Conservation (phyloP, 192 early-diverging fungal genomes). For the Gryganskiella cystojenkinii region DNA sequence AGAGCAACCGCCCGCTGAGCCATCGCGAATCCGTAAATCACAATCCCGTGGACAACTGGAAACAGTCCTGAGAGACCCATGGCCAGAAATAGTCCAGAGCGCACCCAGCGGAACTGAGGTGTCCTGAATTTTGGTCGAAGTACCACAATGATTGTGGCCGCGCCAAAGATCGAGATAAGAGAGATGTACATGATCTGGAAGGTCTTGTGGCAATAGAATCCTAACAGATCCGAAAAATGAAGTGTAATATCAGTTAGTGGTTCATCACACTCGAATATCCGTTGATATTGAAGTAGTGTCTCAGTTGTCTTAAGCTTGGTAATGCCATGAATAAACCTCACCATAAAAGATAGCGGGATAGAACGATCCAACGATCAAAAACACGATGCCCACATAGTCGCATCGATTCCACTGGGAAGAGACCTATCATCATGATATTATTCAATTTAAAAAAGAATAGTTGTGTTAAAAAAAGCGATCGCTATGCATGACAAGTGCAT, state of each 20-base stretch:
- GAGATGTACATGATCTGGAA: constrained; percentile 66
- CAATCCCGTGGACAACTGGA: constrained; percentile 75
- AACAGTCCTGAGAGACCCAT: constrained; percentile 82
- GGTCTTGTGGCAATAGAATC: constrained; percentile 58
- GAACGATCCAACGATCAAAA: constrained; percentile 77
- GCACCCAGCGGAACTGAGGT: constrained; percentile 82
- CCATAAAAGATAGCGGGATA: constrained; percentile 65
- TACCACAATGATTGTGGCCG: constrained; percentile 57
- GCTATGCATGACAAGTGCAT: no score
- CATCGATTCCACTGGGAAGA: constrained; percentile 85
- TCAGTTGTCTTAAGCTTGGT: no score
- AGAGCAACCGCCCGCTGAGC: constrained; percentile 68
- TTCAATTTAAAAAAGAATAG: constrained; percentile 1
- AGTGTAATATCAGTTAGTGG: not conserved
- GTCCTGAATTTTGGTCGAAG: constrained; percentile 64
- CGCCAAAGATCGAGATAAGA: constrained; percentile 70
- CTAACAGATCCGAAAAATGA: constrained; percentile 9
- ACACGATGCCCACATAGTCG: constrained; percentile 94
- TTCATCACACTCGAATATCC: not conserved
- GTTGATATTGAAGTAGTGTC: no score
- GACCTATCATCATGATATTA: constrained; percentile 43
- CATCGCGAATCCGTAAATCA: constrained; percentile 68
- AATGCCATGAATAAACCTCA: not conserved
- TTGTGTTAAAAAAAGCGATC: constrained; percentile 5
- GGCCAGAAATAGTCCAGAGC: constrained; percentile 81